phyloP scores from a whole-genome alignment of 208 protist genomes.

The Endotrypanum monterogeii region DNA sequence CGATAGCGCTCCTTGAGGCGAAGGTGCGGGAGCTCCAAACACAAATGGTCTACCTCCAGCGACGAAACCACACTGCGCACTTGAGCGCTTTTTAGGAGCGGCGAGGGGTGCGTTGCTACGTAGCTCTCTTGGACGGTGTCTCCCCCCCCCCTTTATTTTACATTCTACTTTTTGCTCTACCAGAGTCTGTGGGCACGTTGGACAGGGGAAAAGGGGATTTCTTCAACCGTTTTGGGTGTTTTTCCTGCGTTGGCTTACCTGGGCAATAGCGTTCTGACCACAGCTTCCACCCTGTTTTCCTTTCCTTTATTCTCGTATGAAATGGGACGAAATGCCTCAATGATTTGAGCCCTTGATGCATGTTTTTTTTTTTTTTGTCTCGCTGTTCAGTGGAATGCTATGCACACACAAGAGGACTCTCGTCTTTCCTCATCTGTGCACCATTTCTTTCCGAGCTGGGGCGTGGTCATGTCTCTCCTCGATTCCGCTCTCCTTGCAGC shows the following conservation, averaged over 20 bases:
- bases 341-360: no score
- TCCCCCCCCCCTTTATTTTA: background rate
- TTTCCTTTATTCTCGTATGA: no score
- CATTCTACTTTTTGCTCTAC: background rate
- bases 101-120: background rate
- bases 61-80: constrained; percentile 11
- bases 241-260: background rate
- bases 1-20: constrained; percentile 45
- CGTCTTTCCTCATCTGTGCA: no score
- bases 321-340: no score
- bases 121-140: background rate
- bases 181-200: no score
- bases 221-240: background rate
- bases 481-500: no score
- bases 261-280: background rate
- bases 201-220: no score
- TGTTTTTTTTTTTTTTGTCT: background rate
- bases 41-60: constrained; percentile 41
- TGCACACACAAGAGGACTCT: no score
- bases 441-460: no score
- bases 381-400: no score
- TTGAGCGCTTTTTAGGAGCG: background rate
- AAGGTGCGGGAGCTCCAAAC: constrained; percentile 42
- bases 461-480: no score
- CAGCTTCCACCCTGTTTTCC: background rate